Conservation (phyloP, 306 rosid species). For the Cicer bijugum region DNA sequence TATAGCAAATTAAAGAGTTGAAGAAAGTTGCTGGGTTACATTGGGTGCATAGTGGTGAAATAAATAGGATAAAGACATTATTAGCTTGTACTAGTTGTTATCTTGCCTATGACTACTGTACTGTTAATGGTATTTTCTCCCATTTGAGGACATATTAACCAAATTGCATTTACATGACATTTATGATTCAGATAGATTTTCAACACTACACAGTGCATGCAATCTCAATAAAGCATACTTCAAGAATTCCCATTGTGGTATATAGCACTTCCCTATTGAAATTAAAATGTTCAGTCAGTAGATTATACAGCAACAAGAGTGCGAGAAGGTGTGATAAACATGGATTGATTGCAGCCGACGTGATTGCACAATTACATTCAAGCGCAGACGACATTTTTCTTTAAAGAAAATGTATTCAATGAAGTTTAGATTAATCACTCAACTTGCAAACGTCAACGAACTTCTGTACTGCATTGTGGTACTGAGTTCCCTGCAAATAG, state of each 20-base stretch:
- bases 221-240: not conserved
- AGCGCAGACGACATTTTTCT: slow-evolving; percentile 32
- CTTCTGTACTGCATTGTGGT: slow-evolving; percentile 79
- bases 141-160: not conserved
- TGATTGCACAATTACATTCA: slow-evolving; percentile 3
- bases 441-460: slow-evolving; percentile 79
- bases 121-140: not conserved
- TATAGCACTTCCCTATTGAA: not conserved
- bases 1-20: not conserved
- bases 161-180: not conserved
- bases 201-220: not conserved
- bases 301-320: slow-evolving; percentile 1
- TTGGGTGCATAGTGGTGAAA: not conserved
- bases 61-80: not conserved
- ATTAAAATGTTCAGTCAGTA: not conserved
- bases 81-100: not conserved
- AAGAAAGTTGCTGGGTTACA: not conserved
- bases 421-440: slow-evolving; percentile 53
- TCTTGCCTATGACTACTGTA: not conserved
- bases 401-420: not conserved
- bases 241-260: not conserved
- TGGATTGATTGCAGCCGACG: not conserved
- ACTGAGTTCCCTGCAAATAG: slow-evolving; percentile 72
- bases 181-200: slow-evolving; percentile 22
- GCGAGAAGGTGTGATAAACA: not conserved